Percentiles rank a stretch among this genome's conserved stretches.
Conservation (phyloP, 768 basidiomycete species). For the Candolleomyces aberdarensis region DNA sequence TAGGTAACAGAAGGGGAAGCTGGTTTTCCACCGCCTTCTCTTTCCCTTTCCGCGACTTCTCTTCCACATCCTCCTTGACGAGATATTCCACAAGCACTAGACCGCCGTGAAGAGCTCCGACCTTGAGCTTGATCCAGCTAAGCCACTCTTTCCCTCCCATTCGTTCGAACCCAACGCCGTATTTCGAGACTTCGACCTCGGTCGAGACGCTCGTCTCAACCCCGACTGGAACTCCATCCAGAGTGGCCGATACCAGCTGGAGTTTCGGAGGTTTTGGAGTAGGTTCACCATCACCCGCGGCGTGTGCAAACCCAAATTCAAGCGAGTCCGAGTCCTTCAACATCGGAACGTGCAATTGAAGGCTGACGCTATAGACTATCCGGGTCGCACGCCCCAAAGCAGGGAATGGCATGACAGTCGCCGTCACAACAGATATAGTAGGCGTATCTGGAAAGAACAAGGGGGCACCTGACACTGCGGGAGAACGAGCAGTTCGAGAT, state of each 20-base stretch:
- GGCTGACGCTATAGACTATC: conserved; percentile 56
- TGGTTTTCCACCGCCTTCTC: conserved; percentile 28
- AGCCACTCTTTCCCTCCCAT: conserved; percentile 58
- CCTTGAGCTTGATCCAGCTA: conserved; percentile 61
- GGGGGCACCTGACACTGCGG: background rate
- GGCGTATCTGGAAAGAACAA: background rate
- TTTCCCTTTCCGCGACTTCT: conserved; percentile 29
- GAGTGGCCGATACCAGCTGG: conserved; percentile 54
- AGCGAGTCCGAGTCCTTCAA: conserved; percentile 68
- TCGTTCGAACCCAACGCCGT: conserved; percentile 46
- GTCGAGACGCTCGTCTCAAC: conserved; percentile 48
- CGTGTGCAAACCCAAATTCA: conserved; percentile 68
- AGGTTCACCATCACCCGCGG: conserved; percentile 16
- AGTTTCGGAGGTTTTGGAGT: conserved; percentile 37
- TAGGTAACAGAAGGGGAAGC: conserved; percentile 55
- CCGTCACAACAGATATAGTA: background rate
- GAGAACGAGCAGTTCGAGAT: background rate
- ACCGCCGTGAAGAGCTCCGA: conserved; percentile 50
- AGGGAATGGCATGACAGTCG: background rate
- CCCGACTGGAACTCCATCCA: conserved; percentile 63
- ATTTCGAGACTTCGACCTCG: conserved; percentile 33
- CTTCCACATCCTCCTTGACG: conserved; percentile 32
- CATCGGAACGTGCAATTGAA: conserved; percentile 53
- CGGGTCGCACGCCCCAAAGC: conserved; percentile 19
- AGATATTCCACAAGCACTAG: conserved; percentile 63